phyloP scores from a whole-genome alignment of 805 yeast genomes.

The Ogataea philodendri region DNA sequence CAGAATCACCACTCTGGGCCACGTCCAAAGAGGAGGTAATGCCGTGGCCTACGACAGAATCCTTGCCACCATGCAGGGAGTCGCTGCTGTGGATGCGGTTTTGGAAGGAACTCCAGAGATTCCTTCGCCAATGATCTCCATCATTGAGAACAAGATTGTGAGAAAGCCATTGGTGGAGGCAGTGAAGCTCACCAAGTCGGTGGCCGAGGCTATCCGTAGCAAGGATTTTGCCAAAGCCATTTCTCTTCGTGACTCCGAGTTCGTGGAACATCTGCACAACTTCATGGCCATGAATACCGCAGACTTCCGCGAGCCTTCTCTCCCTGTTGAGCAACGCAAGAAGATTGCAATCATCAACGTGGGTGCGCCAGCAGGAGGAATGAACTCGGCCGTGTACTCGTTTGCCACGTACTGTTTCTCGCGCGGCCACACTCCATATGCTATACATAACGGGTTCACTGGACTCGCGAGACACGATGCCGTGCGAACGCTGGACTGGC shows the following conservation, averaged over 20 bases:
- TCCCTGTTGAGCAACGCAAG: slow-evolving; percentile 52
- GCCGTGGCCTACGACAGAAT: slow-evolving; percentile 94
- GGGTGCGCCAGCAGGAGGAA: slow-evolving; percentile 80
- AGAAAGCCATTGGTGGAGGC: slow-evolving; percentile 71
- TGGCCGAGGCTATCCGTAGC: slow-evolving; percentile 63
- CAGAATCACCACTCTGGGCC: slow-evolving; percentile 92
- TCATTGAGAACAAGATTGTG: slow-evolving; percentile 67
- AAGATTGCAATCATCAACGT: slow-evolving; percentile 70
- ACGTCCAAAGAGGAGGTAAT: slow-evolving; percentile 98
- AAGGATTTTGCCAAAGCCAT: slow-evolving; percentile 72
- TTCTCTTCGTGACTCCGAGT: slow-evolving; percentile 67
- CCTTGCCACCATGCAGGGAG: slow-evolving; percentile 94
- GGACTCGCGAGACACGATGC: slow-evolving; percentile 66
- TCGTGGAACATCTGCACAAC: slow-evolving; percentile 60
- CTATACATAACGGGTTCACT: slow-evolving; percentile 70
- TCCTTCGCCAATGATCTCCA: slow-evolving; percentile 93
- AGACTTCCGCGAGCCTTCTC: slow-evolving; percentile 59
- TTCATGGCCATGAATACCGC: slow-evolving; percentile 67
- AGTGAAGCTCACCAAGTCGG: slow-evolving; percentile 66
- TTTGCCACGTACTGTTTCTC: slow-evolving; percentile 74
- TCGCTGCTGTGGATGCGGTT: slow-evolving; percentile 93
- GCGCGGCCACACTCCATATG: slow-evolving; percentile 69
- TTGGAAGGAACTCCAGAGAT: slow-evolving; percentile 83
- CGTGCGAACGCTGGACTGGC: slow-evolving; percentile 60
- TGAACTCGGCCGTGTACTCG: slow-evolving; percentile 75